Evolutionary conservation across 2,329 filamentous ascomycete genomes (phyloP), one percentile per base, ranked within the genome.

Genomic region (Beauveria caledonica): DNA sequence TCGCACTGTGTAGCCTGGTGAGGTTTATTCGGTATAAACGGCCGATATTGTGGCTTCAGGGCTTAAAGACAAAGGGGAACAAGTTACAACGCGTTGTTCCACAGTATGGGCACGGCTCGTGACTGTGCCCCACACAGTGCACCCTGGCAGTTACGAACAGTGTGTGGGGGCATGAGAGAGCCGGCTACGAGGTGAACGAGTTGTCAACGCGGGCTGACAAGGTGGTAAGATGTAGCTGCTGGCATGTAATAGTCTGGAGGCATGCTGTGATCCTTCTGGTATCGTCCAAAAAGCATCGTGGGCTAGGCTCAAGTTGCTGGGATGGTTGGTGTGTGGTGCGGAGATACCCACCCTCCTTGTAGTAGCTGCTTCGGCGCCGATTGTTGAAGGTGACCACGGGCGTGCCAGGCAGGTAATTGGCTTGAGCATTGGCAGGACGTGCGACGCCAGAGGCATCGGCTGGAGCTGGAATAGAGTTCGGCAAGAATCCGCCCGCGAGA

Each of bases 91-190:
- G 21, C 7, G 19, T 33, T n/a, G 44, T 45, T 49, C 44, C 33
- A 57, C 54, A 57, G 54, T 49, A 27, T n/a, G 33, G 33, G 13
- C 29, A 40, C 29, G 10, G 44, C 27, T 27, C 17, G 44, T 29
- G 44, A 48, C 44, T 25, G 21, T 21, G 27, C 33, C 54, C 54
- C 54, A 49, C 54, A 57, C 54, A 57, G 54, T 57, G 39, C 45
- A 19, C 19, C n/a, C 11, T 36, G 49, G 10, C 11, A 19, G 4
- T 10, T 25, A 29, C 25, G 17, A 25, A 10, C 29, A 25, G 19
- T 54, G 54, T 39, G 54, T 45, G 44, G 54, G 44, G 9, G 17
- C 19, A 19, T 8, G 46, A 45, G 45, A 21, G 3, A 49, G 21
- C 29, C 21, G 3, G 3, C 19, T 11, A 57, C 36, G 7, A 46